These are phyloP conservation scores for Cladophialophora yegresii DNA, from an alignment of 2,329 filamentous ascomycete genomes.

Conservation along the genomic window DNA sequence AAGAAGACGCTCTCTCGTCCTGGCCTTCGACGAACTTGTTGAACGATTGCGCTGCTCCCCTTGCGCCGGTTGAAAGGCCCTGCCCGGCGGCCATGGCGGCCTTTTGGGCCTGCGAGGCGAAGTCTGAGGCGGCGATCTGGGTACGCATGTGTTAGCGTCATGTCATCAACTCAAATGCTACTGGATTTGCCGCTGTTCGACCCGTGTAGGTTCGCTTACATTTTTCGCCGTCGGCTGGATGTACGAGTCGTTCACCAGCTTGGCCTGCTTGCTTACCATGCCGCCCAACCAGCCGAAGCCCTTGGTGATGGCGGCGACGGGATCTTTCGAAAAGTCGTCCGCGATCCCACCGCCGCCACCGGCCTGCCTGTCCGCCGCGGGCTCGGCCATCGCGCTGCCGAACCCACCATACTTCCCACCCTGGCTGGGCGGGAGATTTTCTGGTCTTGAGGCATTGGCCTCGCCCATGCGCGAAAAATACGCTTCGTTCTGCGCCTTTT, in stretches of 20 bases:
- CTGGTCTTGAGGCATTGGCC: constrained; percentile 76
- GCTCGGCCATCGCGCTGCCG: constrained; percentile 68
- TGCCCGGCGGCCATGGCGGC: constrained; percentile 57
- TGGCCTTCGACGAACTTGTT: constrained; percentile 84
- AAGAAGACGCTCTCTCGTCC: constrained; percentile 41
- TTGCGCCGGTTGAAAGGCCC: constrained; percentile 67
- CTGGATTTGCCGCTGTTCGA: too few species aligned
- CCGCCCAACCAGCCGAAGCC: constrained; percentile 92
- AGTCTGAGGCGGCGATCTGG: constrained; percentile 76
- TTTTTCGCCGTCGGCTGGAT: constrained; percentile 90
- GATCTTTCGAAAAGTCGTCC: constrained; percentile 90
- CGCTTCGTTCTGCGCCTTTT: constrained; percentile 71
- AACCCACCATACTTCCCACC: constrained; percentile 93
- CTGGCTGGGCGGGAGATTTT: constrained; percentile 77
- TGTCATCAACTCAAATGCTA: neutral
- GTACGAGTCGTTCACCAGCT: constrained; percentile 85
- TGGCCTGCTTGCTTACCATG: constrained; percentile 85
- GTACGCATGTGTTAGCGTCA: neutral
- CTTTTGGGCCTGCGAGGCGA: constrained; percentile 69
- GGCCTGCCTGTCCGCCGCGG: constrained; percentile 26
- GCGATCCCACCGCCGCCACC: constrained; percentile 55
- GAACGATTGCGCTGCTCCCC: constrained; percentile 75
- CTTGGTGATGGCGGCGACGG: constrained; percentile 82
- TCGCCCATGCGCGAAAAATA: constrained; percentile 86
- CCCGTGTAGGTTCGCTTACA: constrained; percentile 54